Percentiles rank a stretch among this genome's conserved stretches.
Conservation (phyloP, 495 filamentous ascomycete species). For the Parathielavia appendiculata region DNA sequence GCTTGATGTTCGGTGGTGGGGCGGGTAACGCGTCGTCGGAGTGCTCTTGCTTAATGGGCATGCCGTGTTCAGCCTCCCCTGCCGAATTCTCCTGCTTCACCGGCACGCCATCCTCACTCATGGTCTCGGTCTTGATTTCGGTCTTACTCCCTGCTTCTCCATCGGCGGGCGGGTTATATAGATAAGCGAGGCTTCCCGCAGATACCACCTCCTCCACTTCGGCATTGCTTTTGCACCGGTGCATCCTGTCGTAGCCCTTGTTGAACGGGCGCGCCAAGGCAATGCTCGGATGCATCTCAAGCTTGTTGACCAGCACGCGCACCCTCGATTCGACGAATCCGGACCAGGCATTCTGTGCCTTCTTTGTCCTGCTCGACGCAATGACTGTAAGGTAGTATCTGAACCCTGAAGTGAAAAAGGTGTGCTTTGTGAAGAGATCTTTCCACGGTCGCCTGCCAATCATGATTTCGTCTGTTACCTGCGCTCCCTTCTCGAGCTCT, state of each 20-base stretch:
- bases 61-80: conserved; percentile 15
- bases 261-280: conserved; percentile 85
- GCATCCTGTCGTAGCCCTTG: conserved; percentile 80
- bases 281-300: conserved; percentile 71
- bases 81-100: conserved; percentile 22
- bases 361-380: conserved; percentile 77
- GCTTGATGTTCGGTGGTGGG: conserved; percentile 13
- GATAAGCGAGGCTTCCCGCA: conserved; percentile 63
- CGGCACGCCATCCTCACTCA: conserved; percentile 13
- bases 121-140: conserved; percentile 40
- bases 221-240: conserved; percentile 64
- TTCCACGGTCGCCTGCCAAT: conserved; percentile 69
- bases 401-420: conserved; percentile 87
- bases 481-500: conserved; percentile 71
- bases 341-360: conserved; percentile 80
- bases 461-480: conserved; percentile 78
- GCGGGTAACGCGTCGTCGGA: neutral
- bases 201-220: conserved; percentile 66
- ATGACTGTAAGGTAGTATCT: conserved; percentile 91
- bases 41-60: conserved; percentile 20
- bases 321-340: conserved; percentile 91
- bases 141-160: conserved; percentile 48
- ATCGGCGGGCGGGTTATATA: conserved; percentile 49
- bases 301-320: conserved; percentile 69
- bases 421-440: conserved; percentile 79